These are phyloP conservation scores for Kazachstania martiniae DNA, from an alignment of 805 yeast genomes.

Conservation along the genomic window DNA sequence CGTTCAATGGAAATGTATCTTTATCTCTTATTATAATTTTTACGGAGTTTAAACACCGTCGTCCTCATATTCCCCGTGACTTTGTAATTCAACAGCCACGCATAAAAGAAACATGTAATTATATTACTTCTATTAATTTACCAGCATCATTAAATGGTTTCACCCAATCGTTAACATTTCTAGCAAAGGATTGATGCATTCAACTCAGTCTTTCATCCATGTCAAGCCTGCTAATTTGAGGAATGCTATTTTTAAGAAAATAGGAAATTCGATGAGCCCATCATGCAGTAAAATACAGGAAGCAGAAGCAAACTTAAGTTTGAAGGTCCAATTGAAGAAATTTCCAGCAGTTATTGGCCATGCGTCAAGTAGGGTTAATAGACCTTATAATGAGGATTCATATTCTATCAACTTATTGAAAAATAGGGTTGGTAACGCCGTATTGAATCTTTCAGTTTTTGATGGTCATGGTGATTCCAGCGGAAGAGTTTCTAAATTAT, in stretches of 20 bases:
- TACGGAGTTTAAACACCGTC: too few species aligned
- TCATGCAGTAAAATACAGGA: too few species aligned
- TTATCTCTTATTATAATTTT: too few species aligned
- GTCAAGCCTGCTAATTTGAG: slow-evolving; percentile 1
- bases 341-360: slow-evolving; percentile 53
- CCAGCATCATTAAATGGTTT: too few species aligned
- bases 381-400: slow-evolving; percentile 74
- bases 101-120: too few species aligned
- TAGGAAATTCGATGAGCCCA: too few species aligned
- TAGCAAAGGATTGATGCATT: background rate
- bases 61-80: too few species aligned
- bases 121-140: too few species aligned
- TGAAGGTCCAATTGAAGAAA: slow-evolving; percentile 18
- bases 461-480: slow-evolving; percentile 90
- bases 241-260: too few species aligned
- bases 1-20: too few species aligned
- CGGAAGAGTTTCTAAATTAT: slow-evolving; percentile 43
- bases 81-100: too few species aligned
- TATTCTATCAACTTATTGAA: slow-evolving; percentile 55
- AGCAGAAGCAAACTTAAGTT: background rate
- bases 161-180: too few species aligned
- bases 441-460: slow-evolving; percentile 62
- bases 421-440: slow-evolving; percentile 10
- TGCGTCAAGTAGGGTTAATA: slow-evolving; percentile 59
- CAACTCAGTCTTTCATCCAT: slow-evolving; percentile 1